These are phyloP conservation scores for Lathyrus sativus DNA, from an alignment of 306 rosid species.

Conservation along the genomic window DNA sequence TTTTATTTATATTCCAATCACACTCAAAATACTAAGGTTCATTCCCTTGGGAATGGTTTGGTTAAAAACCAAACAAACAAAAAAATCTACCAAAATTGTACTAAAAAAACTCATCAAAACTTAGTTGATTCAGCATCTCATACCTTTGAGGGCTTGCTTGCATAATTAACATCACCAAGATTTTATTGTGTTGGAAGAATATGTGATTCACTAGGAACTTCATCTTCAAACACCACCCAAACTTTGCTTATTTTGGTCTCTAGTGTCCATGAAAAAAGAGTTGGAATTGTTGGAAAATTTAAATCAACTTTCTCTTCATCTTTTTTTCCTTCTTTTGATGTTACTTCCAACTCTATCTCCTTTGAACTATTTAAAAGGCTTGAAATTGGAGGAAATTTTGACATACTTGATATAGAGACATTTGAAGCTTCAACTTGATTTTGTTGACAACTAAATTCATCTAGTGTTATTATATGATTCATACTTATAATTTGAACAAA, in stretches of 20 bases:
- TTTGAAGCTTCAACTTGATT: slow-evolving; percentile 32
- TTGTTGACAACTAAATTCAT: slow-evolving; percentile 39
- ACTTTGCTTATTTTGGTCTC: slow-evolving; percentile 68
- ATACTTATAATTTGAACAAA: slow-evolving; percentile 54
- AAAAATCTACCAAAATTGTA: slow-evolving; percentile 32
- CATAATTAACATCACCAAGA: slow-evolving; percentile 28
- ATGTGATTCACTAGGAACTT: slow-evolving; percentile 39
- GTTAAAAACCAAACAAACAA: background rate
- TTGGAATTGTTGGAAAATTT: slow-evolving; percentile 31
- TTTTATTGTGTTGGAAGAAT: slow-evolving; percentile 17
- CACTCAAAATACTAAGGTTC: background rate
- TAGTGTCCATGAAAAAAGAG: slow-evolving; percentile 51
- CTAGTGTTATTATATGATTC: slow-evolving; percentile 52
- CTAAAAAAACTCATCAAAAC: slow-evolving; percentile 32
- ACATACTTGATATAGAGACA: slow-evolving; percentile 21
- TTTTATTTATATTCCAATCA: background rate
- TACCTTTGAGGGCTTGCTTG: slow-evolving; percentile 39
- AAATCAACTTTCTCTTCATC: slow-evolving; percentile 43
- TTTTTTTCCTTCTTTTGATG: slow-evolving; percentile 33
- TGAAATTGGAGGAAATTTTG: too few relatives aligned
- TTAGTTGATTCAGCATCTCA: slow-evolving; percentile 32
- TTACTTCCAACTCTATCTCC: slow-evolving; percentile 38
- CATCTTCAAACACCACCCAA: slow-evolving; percentile 73
- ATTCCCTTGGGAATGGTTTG: background rate
- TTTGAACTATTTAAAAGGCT: slow-evolving; percentile 32